Evolutionary conservation across 176 grass and related monocot genomes (phyloP).

Genomic region (Panicum miliaceum): DNA sequence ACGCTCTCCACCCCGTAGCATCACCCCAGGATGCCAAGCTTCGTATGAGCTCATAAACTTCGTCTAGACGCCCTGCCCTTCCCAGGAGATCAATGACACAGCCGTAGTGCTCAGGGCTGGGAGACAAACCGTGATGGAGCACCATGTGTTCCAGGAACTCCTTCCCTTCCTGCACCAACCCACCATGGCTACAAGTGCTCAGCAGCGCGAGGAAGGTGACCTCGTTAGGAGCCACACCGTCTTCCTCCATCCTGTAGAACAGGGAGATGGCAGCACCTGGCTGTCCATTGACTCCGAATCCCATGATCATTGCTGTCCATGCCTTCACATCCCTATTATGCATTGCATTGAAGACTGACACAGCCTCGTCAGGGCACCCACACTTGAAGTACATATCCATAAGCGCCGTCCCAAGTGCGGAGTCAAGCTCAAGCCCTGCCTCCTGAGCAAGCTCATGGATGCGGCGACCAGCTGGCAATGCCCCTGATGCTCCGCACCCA

Average conservation of each 20-base stretch:
- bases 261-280: constrained; percentile 40
- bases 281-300: constrained; percentile 60
- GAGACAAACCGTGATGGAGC: constrained; percentile 23
- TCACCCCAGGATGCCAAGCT: constrained; percentile 41
- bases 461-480: constrained; percentile 21
- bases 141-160: constrained; percentile 57
- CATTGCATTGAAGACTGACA: constrained; percentile 50
- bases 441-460: constrained; percentile 44
- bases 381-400: constrained; percentile 69
- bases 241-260: constrained; percentile 51
- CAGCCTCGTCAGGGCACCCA: constrained; percentile 45
- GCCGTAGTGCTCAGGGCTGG: constrained; percentile 45
- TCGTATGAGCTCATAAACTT: constrained; percentile 56
- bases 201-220: constrained; percentile 59
- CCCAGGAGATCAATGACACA: constrained; percentile 60
- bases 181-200: constrained; percentile 64
- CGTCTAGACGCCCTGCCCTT: constrained; percentile 44
- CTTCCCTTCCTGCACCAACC: constrained; percentile 61
- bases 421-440: constrained; percentile 42
- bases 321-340: constrained; percentile 55
- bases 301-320: constrained; percentile 69
- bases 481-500: constrained; percentile 47
- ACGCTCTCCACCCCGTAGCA: constrained; percentile 52
- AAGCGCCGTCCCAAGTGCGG: constrained; percentile 56
- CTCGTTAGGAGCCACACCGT: constrained; percentile 50